These are phyloP conservation scores for Triangularia setosa DNA, from an alignment of 2,329 filamentous ascomycete genomes.

Conservation along the genomic window DNA sequence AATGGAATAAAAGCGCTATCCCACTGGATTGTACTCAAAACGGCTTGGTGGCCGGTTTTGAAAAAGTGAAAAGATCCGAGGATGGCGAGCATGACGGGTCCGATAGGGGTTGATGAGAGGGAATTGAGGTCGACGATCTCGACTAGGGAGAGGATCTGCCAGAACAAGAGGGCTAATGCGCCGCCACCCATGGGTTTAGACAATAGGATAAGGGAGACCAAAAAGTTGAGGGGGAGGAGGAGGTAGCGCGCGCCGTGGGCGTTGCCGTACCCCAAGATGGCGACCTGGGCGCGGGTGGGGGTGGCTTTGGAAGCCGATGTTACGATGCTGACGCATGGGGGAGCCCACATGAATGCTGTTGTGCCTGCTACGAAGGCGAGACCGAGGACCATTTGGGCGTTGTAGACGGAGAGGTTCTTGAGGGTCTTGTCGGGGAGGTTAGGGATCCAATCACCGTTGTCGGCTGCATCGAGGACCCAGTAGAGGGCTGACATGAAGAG, in stretches of 20 bases:
- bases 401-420: constrained; percentile 69
- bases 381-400: constrained; percentile 77
- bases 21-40: constrained; percentile 87
- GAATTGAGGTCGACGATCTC: constrained; percentile 60
- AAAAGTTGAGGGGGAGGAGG: constrained; percentile 73
- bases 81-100: constrained; percentile 78
- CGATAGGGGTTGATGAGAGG: constrained; percentile 67
- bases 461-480: constrained; percentile 86
- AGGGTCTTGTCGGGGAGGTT: constrained; percentile 55
- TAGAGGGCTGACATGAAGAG: constrained; percentile 74
- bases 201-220: constrained; percentile 71
- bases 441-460: constrained; percentile 77
- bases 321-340: constrained; percentile 75
- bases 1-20: constrained; percentile 91
- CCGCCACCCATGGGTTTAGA: constrained; percentile 94
- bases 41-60: constrained; percentile 95
- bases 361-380: constrained; percentile 80
- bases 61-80: constrained; percentile 94
- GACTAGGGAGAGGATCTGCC: constrained; percentile 80
- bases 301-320: constrained; percentile 42
- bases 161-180: constrained; percentile 74
- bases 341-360: constrained; percentile 79
- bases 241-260: constrained; percentile 89
- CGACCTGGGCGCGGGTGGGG: constrained; percentile 55
- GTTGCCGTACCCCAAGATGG: constrained; percentile 87